Evolutionary conservation across 2,329 filamentous ascomycete genomes (phyloP).

Genomic region (Epichloe gansuensis): DNA sequence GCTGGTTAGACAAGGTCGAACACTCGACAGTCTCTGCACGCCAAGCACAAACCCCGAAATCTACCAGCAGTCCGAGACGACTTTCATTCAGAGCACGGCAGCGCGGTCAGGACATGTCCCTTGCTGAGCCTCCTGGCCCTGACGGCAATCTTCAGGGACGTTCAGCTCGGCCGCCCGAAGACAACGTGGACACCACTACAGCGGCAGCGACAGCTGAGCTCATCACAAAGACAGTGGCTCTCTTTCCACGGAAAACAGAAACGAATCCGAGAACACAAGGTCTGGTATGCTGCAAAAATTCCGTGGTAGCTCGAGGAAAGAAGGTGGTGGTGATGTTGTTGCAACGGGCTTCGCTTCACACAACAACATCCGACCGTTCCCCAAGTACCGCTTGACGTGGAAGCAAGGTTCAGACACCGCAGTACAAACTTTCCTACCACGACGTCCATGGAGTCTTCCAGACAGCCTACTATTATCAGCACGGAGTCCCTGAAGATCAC

Average conservation of each 20-base stretch:
- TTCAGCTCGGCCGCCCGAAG: neutral
- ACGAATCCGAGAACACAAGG: slow-evolving; percentile 2
- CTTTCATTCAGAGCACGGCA: neutral
- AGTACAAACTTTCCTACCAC: slow-evolving; percentile 20
- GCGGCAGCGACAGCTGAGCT: neutral
- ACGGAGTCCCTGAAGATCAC: slow-evolving; percentile 38
- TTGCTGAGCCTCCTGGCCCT: neutral
- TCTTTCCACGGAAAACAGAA: neutral
- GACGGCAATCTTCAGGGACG: neutral
- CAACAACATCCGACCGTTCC: slow-evolving; percentile 16
- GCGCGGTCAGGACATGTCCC: neutral
- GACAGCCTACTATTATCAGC: slow-evolving; percentile 28
- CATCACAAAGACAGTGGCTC: neutral
- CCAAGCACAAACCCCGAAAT: neutral
- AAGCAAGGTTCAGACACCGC: slow-evolving; percentile 24
- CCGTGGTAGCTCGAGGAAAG: neutral
- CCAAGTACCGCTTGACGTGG: slow-evolving; percentile 23
- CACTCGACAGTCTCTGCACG: neutral
- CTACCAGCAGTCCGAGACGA: neutral
- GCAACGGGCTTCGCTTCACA: slow-evolving; percentile 1
- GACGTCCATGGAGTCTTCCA: slow-evolving; percentile 22
- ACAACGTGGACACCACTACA: neutral
- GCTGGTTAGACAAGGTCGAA: slow-evolving; percentile 11
- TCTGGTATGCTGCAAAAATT: slow-evolving; percentile 7
- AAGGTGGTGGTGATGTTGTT: neutral